Conservation (phyloP, 176 grass and related monocot species). For the Typha latifolia region DNA sequence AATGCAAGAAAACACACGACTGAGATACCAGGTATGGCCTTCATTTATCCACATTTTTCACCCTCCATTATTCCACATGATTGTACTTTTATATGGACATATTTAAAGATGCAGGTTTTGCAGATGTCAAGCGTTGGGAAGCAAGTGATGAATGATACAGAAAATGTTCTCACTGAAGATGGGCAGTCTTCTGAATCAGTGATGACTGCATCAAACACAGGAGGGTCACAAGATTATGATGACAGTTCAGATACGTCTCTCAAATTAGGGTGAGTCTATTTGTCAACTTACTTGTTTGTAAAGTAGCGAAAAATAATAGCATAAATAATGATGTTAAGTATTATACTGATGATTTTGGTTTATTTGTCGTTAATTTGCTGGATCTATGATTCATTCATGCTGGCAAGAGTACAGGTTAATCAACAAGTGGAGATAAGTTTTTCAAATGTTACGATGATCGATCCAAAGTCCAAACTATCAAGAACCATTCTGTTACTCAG, state of each 20-base stretch:
- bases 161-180: constrained; percentile 70
- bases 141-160: constrained; percentile 34
- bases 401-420: too few relatives aligned
- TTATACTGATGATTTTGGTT: too few relatives aligned
- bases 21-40: constrained; percentile 57
- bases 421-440: too few relatives aligned
- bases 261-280: constrained; percentile 54
- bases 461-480: too few relatives aligned
- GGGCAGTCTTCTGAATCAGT: constrained; percentile 97
- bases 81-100: not conserved
- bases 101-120: constrained; percentile 36
- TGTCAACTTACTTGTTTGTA: not conserved
- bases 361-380: too few relatives aligned
- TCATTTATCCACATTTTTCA: constrained; percentile 2
- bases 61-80: constrained; percentile 3
- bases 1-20: constrained; percentile 70
- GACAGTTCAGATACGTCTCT: constrained; percentile 83
- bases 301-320: not conserved
- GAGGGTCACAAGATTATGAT: constrained; percentile 77
- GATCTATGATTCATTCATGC: too few relatives aligned
- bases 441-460: too few relatives aligned
- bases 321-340: too few relatives aligned
- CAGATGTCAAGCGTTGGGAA: constrained; percentile 35
- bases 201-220: constrained; percentile 66
- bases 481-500: too few relatives aligned